Conservation (phyloP, 2,329 filamentous ascomycete species). For the Cordyceps pruinosa region DNA sequence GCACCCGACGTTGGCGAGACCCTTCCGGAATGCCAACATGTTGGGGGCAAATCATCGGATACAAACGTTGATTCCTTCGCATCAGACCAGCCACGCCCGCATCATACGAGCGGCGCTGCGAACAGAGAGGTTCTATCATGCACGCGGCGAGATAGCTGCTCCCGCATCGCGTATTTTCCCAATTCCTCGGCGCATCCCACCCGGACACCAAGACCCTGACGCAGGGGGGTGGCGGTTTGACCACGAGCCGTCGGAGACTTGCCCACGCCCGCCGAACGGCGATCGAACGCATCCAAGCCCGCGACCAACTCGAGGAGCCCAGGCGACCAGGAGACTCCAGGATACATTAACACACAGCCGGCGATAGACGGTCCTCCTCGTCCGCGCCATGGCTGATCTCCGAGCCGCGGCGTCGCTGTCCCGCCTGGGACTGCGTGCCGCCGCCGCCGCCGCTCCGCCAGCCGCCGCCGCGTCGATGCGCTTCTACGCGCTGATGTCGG, state of each 20-base stretch:
- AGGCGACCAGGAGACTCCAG: background rate
- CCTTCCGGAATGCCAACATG: background rate
- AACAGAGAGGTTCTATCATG: background rate
- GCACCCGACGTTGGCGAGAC: constrained; percentile 2
- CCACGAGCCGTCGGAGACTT: background rate
- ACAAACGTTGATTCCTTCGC: background rate
- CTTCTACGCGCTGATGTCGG: background rate
- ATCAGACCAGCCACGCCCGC: constrained; percentile 3
- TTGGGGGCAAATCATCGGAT: background rate
- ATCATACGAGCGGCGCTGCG: background rate
- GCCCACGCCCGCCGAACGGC: background rate
- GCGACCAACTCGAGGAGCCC: background rate
- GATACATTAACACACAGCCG: background rate
- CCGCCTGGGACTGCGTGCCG: constrained; percentile 10
- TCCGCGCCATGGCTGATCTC: constrained; percentile 6
- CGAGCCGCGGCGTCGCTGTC: constrained; percentile 4
- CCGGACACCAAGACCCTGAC: background rate
- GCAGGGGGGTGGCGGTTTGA: background rate
- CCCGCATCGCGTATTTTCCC: background rate
- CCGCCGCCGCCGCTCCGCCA: constrained; percentile 5
- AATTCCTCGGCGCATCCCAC: background rate
- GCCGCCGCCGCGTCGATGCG: background rate
- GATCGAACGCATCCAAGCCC: background rate
- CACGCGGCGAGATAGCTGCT: background rate
- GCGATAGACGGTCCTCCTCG: background rate